Conservation (phyloP, 768 basidiomycete genomes). For the Leccinum variicolor region DNA sequence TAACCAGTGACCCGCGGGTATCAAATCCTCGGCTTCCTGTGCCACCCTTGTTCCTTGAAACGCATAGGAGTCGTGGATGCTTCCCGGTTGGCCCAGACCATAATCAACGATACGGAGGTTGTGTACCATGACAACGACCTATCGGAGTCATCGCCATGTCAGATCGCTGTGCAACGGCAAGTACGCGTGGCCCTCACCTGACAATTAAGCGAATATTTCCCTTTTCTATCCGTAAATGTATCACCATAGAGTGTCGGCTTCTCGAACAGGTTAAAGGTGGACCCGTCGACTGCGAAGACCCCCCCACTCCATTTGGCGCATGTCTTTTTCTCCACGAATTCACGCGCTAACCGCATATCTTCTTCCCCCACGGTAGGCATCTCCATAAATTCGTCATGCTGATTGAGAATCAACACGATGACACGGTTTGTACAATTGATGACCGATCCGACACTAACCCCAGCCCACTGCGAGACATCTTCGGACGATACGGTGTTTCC, state of each 20-base stretch:
- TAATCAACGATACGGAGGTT: neutral
- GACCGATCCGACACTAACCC: neutral
- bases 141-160: neutral
- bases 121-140: neutral
- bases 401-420: neutral
- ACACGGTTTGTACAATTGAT: neutral
- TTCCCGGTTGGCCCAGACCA: neutral
- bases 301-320: neutral
- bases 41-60: neutral
- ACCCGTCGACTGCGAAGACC: neutral
- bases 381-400: neutral
- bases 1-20: neutral
- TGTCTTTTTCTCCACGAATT: neutral
- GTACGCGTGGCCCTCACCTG: neutral
- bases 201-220: neutral
- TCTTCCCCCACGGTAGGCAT: neutral
- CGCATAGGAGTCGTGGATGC: neutral
- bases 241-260: neutral
- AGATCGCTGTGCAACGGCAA: neutral
- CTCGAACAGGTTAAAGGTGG: neutral
- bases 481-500: neutral
- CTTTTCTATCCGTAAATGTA: neutral
- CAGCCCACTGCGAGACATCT: neutral
- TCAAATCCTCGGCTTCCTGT: neutral
- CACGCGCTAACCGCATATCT: neutral